phyloP scores from a whole-genome alignment of 148 eudicot genomes.

The Euryodendron excelsum region DNA sequence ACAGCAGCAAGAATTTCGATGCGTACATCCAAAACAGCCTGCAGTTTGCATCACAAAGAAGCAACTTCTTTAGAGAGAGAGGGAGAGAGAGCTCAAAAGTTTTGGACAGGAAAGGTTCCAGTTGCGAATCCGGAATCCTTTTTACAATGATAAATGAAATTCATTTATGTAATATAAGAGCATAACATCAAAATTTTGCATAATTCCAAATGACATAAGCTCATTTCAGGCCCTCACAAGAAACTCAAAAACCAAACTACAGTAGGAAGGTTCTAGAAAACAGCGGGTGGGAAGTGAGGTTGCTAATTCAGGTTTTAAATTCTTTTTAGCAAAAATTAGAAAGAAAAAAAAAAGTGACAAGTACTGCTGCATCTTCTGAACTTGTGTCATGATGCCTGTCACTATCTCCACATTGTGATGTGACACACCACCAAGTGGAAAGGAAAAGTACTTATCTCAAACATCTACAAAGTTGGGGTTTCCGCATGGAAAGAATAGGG shows the following conservation, averaged over 20 bases:
- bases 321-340: not conserved
- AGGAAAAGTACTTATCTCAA: not conserved
- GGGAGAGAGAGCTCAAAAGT: not conserved
- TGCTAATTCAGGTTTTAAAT: not conserved
- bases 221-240: not conserved
- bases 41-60: slow-evolving; percentile 27
- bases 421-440: not conserved
- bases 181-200: not conserved
- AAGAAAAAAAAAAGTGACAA: not conserved
- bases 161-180: not conserved
- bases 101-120: not conserved
- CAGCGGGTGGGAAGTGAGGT: not conserved
- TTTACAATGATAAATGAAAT: not conserved
- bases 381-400: not conserved
- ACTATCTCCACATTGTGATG: not conserved
- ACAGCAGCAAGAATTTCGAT: slow-evolving; percentile 81
- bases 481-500: not conserved
- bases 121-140: not conserved
- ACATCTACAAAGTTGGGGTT: not conserved
- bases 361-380: not conserved
- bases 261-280: not conserved
- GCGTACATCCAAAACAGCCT: slow-evolving; percentile 83
- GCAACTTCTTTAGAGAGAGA: not conserved
- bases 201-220: not conserved
- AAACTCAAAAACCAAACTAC: not conserved